Percentiles rank a stretch among this genome's conserved stretches.
These are phyloP conservation scores for Bonia amplexicaulis DNA, from an alignment of 176 grass and related monocot species.

Conservation along the genomic window DNA sequence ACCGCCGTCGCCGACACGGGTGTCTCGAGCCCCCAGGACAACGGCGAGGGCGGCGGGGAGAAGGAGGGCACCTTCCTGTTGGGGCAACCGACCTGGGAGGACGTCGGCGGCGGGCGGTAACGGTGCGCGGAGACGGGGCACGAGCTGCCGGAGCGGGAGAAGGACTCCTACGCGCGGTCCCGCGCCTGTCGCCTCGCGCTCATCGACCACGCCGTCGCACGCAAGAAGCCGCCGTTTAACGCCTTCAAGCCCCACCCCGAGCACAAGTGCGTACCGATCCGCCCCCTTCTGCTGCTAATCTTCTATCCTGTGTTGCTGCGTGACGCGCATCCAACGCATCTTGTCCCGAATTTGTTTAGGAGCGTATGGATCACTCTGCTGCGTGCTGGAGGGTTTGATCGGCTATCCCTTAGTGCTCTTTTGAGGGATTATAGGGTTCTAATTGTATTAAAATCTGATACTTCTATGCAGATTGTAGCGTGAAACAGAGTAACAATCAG, in stretches of 20 bases:
- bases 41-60: conserved; percentile 22
- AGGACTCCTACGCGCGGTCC: conserved; percentile 60
- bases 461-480: neutral
- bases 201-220: conserved; percentile 61
- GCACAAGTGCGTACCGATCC: conserved; percentile 48
- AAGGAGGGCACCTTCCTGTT: conserved; percentile 88
- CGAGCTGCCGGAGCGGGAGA: conserved; percentile 78
- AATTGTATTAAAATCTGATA: neutral
- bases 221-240: conserved; percentile 71
- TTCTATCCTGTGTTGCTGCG: neutral
- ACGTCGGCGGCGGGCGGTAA: conserved; percentile 58
- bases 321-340: neutral
- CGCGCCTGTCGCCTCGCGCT: conserved; percentile 75
- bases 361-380: neutral
- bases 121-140: conserved; percentile 83
- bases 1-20: neutral
- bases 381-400: neutral
- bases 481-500: neutral
- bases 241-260: conserved; percentile 73
- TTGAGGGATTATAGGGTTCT: neutral
- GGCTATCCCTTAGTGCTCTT: neutral
- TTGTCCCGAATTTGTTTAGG: neutral
- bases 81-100: conserved; percentile 66
- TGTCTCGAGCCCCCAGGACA: conserved; percentile 25
- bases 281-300: neutral